Evolutionary conservation across 2,329 filamentous ascomycete genomes (phyloP), one percentile per base, ranked within the genome.

Genomic region (Penicillium hesseltinei): DNA sequence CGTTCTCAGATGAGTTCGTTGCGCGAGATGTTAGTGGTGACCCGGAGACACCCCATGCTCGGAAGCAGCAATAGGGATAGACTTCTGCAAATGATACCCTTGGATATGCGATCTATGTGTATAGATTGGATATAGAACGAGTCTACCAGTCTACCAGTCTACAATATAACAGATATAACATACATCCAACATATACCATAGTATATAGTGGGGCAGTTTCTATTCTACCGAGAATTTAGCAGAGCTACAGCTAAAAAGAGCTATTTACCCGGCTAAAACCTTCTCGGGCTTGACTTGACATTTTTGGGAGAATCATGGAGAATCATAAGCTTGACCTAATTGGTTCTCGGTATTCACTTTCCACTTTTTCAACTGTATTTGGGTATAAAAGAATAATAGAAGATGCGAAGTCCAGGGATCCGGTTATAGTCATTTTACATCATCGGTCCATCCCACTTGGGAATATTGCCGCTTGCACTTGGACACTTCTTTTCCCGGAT

Each of bases 1-100:
- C 83, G 55, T 83, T 88, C 67, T 87, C 89, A 59, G 90, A 96
- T 71, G 92, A 97, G 73, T 92, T 92, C 67, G 89, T 92, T 61
- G 76, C 82, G 2, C 83, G 84, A 2, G 83, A 88, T 65, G 77
- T 81, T 15, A 76, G 77, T 66, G 78, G 75, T 40, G 85, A 80
- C 64, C 85, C 84, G 4, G 86, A 89, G 69, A 82, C 85, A 2
- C 84, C 77, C 6, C 76, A 84, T 61, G 73, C 74, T 36, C 53
- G 38, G 23, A 52, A 61, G 39, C 19, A 36, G 33, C 52, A 62
- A 53, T 56, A 48, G 39, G 40, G 54, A 39, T 40, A 44, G 33
- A 40, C 8, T 39, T 25, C 50, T 59, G 50, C 53, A 39, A 39
- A 61, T 63, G 61, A 66, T 65, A 64, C 54, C 60, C 62, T 55